Conservation (phyloP, 148 eudicot species). For the Vaccinium myrtillus region DNA sequence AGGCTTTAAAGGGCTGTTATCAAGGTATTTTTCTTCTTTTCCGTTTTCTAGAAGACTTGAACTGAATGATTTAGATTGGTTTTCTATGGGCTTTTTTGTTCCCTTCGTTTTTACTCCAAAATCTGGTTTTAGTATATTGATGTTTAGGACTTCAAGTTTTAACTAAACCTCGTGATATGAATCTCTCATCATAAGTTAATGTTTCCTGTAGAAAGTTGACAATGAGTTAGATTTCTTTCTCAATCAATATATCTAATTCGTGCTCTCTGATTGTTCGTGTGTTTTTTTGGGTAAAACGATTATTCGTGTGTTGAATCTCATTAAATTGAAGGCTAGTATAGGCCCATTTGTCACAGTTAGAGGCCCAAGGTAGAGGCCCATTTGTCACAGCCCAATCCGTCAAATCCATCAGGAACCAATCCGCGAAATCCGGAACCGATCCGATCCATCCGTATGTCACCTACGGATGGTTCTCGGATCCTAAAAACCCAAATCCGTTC, state of each 20-base stretch:
- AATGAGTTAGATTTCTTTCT: not conserved
- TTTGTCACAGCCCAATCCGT: too few species aligned
- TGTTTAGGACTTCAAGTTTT: not conserved
- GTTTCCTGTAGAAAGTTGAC: not conserved
- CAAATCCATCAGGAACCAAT: too few species aligned
- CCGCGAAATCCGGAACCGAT: too few species aligned
- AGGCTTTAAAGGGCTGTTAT: too few species aligned
- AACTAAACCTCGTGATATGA: not conserved
- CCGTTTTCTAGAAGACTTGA: not conserved
- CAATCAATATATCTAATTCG: not conserved
- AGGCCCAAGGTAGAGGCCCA: too few species aligned
- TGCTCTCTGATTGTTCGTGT: not conserved
- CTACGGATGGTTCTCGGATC: too few species aligned
- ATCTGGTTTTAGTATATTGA: not conserved
- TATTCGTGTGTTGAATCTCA: not conserved
- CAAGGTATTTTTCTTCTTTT: slow-evolving; percentile 47
- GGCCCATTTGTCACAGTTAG: too few species aligned
- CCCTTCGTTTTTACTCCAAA: not conserved
- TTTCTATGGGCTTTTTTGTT: not conserved
- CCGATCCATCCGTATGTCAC: too few species aligned
- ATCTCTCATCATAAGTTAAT: not conserved
- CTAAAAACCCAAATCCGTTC: too few species aligned
- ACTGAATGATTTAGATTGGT: not conserved
- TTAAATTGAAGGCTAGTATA: not conserved
- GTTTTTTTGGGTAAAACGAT: too few species aligned